A percentile compares a stretch with the other conserved stretches of the same genome.
Evolutionary conservation across 2,329 filamentous ascomycete genomes (phyloP).

Genomic region (Cercospora janseana): DNA sequence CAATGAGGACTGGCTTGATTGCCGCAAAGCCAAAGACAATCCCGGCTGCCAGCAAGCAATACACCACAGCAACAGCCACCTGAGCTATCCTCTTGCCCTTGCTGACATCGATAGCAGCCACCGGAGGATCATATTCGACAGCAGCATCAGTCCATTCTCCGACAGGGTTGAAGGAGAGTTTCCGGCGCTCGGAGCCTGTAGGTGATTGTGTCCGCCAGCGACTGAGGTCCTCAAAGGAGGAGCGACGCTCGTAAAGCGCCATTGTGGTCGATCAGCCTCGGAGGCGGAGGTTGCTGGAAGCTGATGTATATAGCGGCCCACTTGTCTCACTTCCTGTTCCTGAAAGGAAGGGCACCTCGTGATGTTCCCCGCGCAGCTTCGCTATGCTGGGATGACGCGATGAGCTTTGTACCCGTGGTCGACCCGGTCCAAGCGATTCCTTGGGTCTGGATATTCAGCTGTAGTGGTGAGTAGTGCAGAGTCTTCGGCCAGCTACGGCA

Average conservation of each 20-base stretch:
- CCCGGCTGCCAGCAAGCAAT: conserved; percentile 75
- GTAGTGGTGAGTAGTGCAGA: not conserved
- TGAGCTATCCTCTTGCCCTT: conserved; percentile 60
- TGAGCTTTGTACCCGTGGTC: conserved; percentile 2
- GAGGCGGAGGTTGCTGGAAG: not conserved
- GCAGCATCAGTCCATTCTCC: conserved; percentile 45
- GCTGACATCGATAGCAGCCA: conserved; percentile 55
- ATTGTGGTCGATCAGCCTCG: conserved; percentile 16
- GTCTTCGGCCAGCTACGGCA: too few relatives aligned
- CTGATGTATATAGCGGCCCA: not conserved
- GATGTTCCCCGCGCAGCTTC: conserved; percentile 9
- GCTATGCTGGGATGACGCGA: conserved; percentile 14
- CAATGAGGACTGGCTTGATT: conserved; percentile 74
- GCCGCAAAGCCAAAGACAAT: conserved; percentile 83
- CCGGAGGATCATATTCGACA: conserved; percentile 41
- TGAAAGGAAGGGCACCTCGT: conserved; percentile 6
- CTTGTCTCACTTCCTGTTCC: conserved; percentile 10
- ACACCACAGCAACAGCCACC: conserved; percentile 65
- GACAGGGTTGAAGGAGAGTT: conserved; percentile 52
- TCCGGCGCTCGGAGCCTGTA: conserved; percentile 43
- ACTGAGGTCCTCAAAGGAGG: conserved; percentile 31
- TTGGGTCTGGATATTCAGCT: conserved; percentile 2
- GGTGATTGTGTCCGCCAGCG: conserved; percentile 35
- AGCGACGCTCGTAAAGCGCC: conserved; percentile 32
- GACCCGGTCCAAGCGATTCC: not conserved